phyloP scores from a whole-genome alignment of 495 filamentous ascomycete genomes.

The Penicillium odoratum region DNA sequence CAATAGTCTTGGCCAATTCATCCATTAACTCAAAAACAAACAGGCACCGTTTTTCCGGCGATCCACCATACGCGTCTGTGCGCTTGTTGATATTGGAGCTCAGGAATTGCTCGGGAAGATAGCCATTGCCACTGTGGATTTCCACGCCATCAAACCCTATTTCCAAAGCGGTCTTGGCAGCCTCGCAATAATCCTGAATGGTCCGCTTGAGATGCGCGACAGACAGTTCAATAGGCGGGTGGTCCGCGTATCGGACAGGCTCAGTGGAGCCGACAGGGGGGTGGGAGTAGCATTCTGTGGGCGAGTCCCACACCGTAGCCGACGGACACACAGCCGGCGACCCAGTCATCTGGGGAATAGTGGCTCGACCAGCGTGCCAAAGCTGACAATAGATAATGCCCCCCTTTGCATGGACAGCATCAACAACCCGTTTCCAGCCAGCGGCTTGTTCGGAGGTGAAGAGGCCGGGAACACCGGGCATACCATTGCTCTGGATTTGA shows the following conservation, averaged over 20 bases:
- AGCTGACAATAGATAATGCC: slow-evolving; percentile 2
- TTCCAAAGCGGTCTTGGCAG: slow-evolving; percentile 56
- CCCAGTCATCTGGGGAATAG: slow-evolving; percentile 4
- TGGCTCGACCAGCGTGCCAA: slow-evolving; percentile 4
- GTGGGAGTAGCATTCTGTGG: slow-evolving; percentile 38
- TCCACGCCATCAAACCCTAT: slow-evolving; percentile 63
- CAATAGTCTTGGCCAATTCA: slow-evolving; percentile 11
- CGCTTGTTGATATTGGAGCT: slow-evolving; percentile 54
- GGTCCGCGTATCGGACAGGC: slow-evolving; percentile 36
- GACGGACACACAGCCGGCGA: slow-evolving; percentile 25
- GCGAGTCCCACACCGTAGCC: slow-evolving; percentile 42
- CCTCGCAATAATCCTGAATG: slow-evolving; percentile 54
- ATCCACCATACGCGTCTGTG: slow-evolving; percentile 59
- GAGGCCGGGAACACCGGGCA: slow-evolving; percentile 52
- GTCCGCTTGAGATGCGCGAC: slow-evolving; percentile 51
- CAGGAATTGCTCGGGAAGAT: slow-evolving; percentile 65
- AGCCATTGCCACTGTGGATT: slow-evolving; percentile 61
- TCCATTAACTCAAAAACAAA: slow-evolving; percentile 45
- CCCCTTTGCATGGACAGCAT: slow-evolving; percentile 10
- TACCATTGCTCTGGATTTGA: slow-evolving; percentile 36
- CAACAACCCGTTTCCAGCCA: slow-evolving; percentile 51
- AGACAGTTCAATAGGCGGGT: slow-evolving; percentile 42
- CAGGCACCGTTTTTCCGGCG: slow-evolving; percentile 50
- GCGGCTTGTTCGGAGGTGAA: slow-evolving; percentile 45
- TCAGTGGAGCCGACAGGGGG: slow-evolving; percentile 16